Conservation (phyloP, 2,329 filamentous ascomycete genomes). For the Hortaea werneckii region DNA sequence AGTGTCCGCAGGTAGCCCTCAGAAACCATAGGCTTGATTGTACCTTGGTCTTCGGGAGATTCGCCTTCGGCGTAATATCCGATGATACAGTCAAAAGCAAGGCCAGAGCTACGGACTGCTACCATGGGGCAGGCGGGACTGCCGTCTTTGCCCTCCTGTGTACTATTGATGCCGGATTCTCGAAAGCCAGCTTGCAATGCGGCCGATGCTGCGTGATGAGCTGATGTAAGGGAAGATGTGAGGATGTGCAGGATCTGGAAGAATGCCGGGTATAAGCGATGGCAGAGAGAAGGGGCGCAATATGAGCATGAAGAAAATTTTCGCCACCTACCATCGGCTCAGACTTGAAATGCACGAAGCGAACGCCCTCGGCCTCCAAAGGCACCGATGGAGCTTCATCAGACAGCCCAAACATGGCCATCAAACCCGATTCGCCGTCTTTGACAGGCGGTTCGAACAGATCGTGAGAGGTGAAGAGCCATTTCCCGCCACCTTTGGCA, state of each 20-base stretch:
- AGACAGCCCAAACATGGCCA: neutral
- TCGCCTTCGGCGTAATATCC: conserved; percentile 35
- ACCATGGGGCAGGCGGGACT: conserved; percentile 49
- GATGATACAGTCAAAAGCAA: conserved; percentile 72
- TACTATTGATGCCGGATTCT: conserved; percentile 62
- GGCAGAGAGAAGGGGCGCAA: neutral
- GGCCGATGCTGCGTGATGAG: conserved; percentile 64
- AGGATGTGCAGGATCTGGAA: conserved; percentile 77
- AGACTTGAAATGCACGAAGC: conserved; percentile 74
- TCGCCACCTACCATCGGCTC: conserved; percentile 73
- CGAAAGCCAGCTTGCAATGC: conserved; percentile 77
- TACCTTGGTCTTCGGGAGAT: neutral
- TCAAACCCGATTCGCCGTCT: conserved; percentile 7
- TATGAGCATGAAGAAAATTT: neutral
- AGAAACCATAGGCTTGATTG: conserved; percentile 48
- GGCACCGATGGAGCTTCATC: conserved; percentile 1
- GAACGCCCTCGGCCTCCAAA: conserved; percentile 2
- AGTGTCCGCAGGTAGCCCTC: conserved; percentile 58
- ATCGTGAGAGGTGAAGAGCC: conserved; percentile 84
- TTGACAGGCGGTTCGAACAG: conserved; percentile 40
- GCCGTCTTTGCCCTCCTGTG: conserved; percentile 1
- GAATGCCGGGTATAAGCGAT: neutral
- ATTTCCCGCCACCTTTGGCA: conserved; percentile 76
- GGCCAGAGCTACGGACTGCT: conserved; percentile 71
- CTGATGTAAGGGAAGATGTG: conserved; percentile 62